Evolutionary conservation across 768 basidiomycete species (phyloP).

Genomic region (Mycena leptocephala): DNA sequence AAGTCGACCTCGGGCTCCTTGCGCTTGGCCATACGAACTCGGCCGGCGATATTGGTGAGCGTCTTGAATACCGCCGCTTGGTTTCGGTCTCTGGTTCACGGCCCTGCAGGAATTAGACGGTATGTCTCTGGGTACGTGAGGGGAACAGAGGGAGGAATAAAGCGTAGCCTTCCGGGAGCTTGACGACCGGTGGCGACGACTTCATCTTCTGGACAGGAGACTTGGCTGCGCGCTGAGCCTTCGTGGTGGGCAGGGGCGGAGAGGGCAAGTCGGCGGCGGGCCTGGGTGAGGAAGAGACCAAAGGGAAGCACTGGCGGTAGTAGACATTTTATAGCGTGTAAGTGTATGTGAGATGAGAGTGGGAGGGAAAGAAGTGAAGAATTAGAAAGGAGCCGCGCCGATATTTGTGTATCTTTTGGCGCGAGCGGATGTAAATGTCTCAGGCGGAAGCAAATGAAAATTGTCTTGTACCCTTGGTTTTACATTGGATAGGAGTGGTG

Average conservation of each 20-base stretch:
- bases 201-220: not conserved
- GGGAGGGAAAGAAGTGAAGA: not conserved
- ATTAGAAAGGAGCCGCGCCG: too few relatives aligned
- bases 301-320: not conserved
- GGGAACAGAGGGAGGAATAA: not conserved
- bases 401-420: too few relatives aligned
- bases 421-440: too few relatives aligned
- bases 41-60: not conserved
- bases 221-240: conserved; percentile 16
- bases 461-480: too few relatives aligned
- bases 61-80: conserved; percentile 8
- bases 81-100: not conserved
- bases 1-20: not conserved
- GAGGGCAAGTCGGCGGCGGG: conserved; percentile 3
- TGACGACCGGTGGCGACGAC: not conserved
- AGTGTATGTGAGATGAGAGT: not conserved
- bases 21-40: not conserved
- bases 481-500: too few relatives aligned
- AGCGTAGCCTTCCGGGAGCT: conserved; percentile 18
- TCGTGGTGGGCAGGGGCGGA: not conserved
- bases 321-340: not conserved
- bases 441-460: not conserved
- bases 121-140: conserved; percentile 11
- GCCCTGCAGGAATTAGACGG: conserved; percentile 11
- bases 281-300: not conserved